Evolutionary conservation across 108 stramenopile species (phyloP).

Genomic region (Skeletonema grethae): DNA sequence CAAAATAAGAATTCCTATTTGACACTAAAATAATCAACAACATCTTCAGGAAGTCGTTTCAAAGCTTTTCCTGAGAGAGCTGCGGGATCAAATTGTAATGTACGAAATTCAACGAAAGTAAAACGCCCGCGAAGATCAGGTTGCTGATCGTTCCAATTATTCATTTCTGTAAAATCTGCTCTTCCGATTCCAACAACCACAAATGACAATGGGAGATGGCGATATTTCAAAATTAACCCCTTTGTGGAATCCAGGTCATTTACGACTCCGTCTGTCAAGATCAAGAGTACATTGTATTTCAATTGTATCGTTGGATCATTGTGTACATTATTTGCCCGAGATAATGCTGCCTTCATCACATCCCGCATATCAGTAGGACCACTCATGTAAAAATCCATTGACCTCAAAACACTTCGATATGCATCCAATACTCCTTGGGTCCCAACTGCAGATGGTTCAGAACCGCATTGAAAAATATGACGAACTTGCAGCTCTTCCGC

Average conservation of each 20-base stretch:
- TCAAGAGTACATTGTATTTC: constrained; percentile 65
- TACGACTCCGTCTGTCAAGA: constrained; percentile 90
- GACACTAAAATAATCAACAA: constrained; percentile 47
- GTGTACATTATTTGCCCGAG: constrained; percentile 55
- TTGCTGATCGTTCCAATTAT: constrained; percentile 17
- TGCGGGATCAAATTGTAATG: constrained; percentile 52
- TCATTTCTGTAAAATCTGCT: constrained; percentile 40
- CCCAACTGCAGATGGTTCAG: constrained; percentile 41
- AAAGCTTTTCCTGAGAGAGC: constrained; percentile 50
- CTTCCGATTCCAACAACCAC: constrained; percentile 82
- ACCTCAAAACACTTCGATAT: constrained; percentile 65
- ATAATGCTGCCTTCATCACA: constrained; percentile 61
- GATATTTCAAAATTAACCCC: constrained; percentile 46
- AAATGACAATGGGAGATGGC: constrained; percentile 73
- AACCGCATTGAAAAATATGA: constrained; percentile 59
- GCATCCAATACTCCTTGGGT: constrained; percentile 70
- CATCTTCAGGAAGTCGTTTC: constrained; percentile 44
- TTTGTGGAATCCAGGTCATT: constrained; percentile 73
- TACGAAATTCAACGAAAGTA: constrained; percentile 57
- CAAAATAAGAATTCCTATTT: constrained; percentile 3
- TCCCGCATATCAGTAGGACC: constrained; percentile 71
- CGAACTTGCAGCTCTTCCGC: constrained; percentile 20
- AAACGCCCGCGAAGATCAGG: constrained; percentile 30
- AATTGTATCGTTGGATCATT: constrained; percentile 24
- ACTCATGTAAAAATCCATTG: constrained; percentile 55